A percentile compares a stretch with the other conserved stretches of the same genome.
These are phyloP conservation scores for Colletotrichum sp. DNA, from an alignment of 2,329 filamentous ascomycete species.

Conservation along the genomic window DNA sequence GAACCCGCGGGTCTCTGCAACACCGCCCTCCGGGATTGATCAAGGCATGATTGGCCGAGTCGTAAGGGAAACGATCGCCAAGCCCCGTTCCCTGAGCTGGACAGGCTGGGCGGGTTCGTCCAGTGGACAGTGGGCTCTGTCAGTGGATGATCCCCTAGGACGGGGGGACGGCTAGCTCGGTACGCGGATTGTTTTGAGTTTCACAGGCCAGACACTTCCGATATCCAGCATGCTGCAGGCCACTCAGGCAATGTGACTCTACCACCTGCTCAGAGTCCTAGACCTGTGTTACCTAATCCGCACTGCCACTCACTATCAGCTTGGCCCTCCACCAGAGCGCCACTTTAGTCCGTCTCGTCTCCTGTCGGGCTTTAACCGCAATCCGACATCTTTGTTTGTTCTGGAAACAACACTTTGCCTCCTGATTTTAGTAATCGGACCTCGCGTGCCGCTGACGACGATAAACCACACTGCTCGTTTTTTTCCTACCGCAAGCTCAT, in stretches of 20 bases:
- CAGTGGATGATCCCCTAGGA: background rate
- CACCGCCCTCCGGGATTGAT: background rate
- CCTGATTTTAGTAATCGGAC: background rate
- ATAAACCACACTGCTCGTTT: background rate
- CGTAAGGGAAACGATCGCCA: slow-evolving; percentile 15
- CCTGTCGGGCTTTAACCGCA: slow-evolving; percentile 1
- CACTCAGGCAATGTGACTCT: background rate
- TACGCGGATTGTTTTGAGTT: slow-evolving; percentile 13
- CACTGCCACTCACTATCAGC: slow-evolving; percentile 2
- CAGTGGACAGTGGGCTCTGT: background rate
- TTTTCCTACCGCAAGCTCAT: background rate
- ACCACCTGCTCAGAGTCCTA: background rate
- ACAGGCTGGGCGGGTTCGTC: background rate
- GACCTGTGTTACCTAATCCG: slow-evolving; percentile 10
- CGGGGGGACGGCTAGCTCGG: slow-evolving; percentile 11
- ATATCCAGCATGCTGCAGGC: background rate
- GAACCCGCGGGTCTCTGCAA: background rate
- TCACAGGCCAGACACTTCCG: slow-evolving; percentile 14
- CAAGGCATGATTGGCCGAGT: slow-evolving; percentile 6
- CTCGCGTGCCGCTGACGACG: background rate
- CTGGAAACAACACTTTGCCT: slow-evolving; percentile 15
- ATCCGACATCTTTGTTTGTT: slow-evolving; percentile 9
- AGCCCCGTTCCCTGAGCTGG: slow-evolving; percentile 13
- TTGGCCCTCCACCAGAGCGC: slow-evolving; percentile 13
- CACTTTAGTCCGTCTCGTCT: slow-evolving; percentile 14